Evolutionary conservation across 1,284 basidiomycete species (phyloP).

Genomic region (Ustilago tritici): DNA sequence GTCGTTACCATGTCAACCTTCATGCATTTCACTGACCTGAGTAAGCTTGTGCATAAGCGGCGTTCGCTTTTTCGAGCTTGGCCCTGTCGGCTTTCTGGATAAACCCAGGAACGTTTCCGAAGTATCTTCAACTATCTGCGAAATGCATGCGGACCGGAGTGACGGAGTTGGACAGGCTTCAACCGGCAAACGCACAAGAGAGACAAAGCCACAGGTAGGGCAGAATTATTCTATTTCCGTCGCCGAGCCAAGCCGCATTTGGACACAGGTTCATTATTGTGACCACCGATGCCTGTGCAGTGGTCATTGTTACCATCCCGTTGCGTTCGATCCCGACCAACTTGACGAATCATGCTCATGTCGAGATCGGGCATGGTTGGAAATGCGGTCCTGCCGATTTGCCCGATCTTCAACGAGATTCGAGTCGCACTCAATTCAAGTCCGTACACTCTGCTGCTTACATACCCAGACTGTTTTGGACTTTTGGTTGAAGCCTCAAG

Average conservation of each 20-base stretch:
- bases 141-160: slow-evolving; percentile 27
- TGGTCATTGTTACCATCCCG: not conserved
- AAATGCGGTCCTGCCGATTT: not conserved
- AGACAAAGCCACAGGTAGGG: not conserved
- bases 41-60: no score
- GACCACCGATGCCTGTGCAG: not conserved
- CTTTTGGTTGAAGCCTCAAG: not conserved
- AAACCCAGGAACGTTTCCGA: no score
- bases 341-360: not conserved
- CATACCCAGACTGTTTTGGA: not conserved
- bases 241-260: slow-evolving; percentile 3
- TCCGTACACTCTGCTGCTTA: not conserved
- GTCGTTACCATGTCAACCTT: no score
- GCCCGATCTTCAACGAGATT: not conserved
- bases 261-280: not conserved
- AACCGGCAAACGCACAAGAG: not conserved
- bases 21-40: no score
- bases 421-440: not conserved
- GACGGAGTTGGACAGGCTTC: slow-evolving; percentile 21
- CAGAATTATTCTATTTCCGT: not conserved
- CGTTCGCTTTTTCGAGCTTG: no score
- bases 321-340: not conserved
- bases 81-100: no score
- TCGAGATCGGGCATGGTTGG: not conserved
- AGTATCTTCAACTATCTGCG: not conserved